These are phyloP conservation scores for Penicillium sp. DNA, from an alignment of 2,329 filamentous ascomycete genomes.

Conservation along the genomic window DNA sequence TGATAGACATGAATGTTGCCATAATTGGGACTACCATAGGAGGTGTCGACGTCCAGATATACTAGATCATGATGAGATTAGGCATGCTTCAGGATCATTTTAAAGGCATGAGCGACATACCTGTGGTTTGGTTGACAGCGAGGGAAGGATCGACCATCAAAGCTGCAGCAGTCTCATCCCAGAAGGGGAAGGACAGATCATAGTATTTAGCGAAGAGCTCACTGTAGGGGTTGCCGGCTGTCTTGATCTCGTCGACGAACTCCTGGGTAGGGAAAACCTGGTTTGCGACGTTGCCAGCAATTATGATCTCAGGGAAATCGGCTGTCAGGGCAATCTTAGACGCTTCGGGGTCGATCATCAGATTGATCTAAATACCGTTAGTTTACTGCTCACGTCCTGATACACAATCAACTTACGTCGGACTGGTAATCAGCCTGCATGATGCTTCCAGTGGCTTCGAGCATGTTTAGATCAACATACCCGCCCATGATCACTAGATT, in stretches of 20 bases:
- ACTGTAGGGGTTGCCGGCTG: conserved; percentile 40
- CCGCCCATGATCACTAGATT: conserved; percentile 52
- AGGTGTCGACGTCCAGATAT: conserved; percentile 45
- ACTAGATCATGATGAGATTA: conserved; percentile 24
- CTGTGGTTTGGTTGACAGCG: conserved; percentile 38
- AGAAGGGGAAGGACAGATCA: conserved; percentile 43
- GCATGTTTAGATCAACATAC: conserved; percentile 47
- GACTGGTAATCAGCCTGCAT: conserved; percentile 28
- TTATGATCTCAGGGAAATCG: conserved; percentile 46
- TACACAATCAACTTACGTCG: conserved; percentile 23
- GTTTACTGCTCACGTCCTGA: conserved; percentile 1
- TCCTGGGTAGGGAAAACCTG: conserved; percentile 43
- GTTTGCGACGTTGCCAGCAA: conserved; percentile 50
- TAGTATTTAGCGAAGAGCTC: conserved; percentile 41
- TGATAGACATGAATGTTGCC: conserved; percentile 48
- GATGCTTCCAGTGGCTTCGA: conserved; percentile 28
- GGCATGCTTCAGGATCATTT: background rate
- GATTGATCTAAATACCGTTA: conserved; percentile 41
- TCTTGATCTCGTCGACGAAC: conserved; percentile 40
- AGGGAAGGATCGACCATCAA: conserved; percentile 37
- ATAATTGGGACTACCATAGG: conserved; percentile 42
- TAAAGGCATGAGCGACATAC: conserved; percentile 14
- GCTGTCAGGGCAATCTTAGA: conserved; percentile 51
- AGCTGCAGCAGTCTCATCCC: conserved; percentile 49
- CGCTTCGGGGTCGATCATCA: conserved; percentile 53